A percentile compares a stretch with the other conserved stretches of the same genome.
Evolutionary conservation across 164 flowering plant species (phyloP).

Genomic region (Aristolochia contorta): DNA sequence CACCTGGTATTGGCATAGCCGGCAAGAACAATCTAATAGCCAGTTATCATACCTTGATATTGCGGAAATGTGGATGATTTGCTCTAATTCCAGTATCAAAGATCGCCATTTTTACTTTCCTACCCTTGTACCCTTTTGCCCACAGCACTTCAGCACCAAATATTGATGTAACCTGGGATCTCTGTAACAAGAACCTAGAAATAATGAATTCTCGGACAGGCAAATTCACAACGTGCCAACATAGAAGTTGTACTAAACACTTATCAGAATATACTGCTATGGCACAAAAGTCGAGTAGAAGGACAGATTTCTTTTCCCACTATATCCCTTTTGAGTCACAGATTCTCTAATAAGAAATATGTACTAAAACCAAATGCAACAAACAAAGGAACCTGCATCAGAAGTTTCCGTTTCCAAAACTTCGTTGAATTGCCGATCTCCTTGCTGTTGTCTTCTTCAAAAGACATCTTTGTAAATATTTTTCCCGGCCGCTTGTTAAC

Average conservation of each 20-base stretch:
- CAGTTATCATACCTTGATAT: constrained; percentile 59
- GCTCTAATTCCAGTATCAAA: constrained; percentile 97
- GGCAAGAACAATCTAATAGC: too few relatives aligned
- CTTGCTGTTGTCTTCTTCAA: constrained; percentile 22
- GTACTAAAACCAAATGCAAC: background rate
- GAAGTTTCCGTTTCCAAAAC: constrained; percentile 46
- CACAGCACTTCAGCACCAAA: constrained; percentile 91
- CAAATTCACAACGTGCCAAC: too few relatives aligned
- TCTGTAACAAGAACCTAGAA: constrained; percentile 24
- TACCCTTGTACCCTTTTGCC: constrained; percentile 82
- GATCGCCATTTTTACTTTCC: constrained; percentile 94
- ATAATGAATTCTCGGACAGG: too few relatives aligned
- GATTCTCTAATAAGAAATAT: background rate
- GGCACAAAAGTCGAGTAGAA: too few relatives aligned
- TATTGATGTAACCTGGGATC: constrained; percentile 88
- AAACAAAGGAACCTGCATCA: constrained; percentile 41
- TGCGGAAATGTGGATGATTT: constrained; percentile 93
- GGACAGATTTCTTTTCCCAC: too few relatives aligned
- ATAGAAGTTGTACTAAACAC: too few relatives aligned
- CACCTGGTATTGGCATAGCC: too few relatives aligned
- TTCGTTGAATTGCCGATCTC: constrained; percentile 30
- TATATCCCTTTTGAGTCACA: too few relatives aligned
- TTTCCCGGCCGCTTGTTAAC: constrained; percentile 84
- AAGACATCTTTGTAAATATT: constrained; percentile 81
- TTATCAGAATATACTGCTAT: too few relatives aligned